phyloP scores from a whole-genome alignment of 2,329 filamentous ascomycete genomes.

The Penicillium sp. region DNA sequence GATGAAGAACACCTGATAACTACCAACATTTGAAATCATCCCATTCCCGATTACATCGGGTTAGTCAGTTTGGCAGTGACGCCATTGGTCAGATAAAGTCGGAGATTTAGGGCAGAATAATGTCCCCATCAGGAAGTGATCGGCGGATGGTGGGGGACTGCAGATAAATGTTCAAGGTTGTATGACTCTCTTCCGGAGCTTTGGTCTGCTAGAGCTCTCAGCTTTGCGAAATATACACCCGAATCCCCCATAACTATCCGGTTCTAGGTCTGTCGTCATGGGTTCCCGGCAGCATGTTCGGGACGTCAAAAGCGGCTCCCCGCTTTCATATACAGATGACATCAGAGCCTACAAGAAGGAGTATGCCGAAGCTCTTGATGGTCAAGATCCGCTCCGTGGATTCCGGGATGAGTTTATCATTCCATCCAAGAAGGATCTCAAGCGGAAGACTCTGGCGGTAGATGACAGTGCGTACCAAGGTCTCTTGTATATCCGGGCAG shows the following conservation, averaged over 20 bases:
- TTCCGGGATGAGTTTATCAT: slow-evolving; percentile 67
- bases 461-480: slow-evolving; percentile 21
- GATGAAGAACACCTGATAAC: slow-evolving; percentile 15
- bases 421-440: slow-evolving; percentile 63
- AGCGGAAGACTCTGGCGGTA: slow-evolving; percentile 49
- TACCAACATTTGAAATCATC: slow-evolving; percentile 12
- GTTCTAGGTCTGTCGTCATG: slow-evolving; percentile 14
- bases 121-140: slow-evolving; percentile 6
- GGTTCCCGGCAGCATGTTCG: slow-evolving; percentile 24
- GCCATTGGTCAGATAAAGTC: slow-evolving; percentile 24
- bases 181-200: background rate
- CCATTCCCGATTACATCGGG: slow-evolving; percentile 17
- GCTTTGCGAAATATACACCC: background rate
- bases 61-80: slow-evolving; percentile 26
- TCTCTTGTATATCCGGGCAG: background rate
- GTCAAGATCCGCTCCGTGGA: slow-evolving; percentile 50
- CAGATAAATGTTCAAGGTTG: background rate
- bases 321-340: slow-evolving; percentile 27
- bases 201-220: background rate
- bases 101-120: slow-evolving; percentile 24
- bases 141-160: slow-evolving; percentile 12
- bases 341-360: slow-evolving; percentile 28
- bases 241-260: background rate
- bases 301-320: slow-evolving; percentile 23
- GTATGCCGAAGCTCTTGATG: slow-evolving; percentile 48